phyloP scores from a whole-genome alignment of 2,329 filamentous ascomycete genomes.

The Pseudogymnoascus sp. region DNA sequence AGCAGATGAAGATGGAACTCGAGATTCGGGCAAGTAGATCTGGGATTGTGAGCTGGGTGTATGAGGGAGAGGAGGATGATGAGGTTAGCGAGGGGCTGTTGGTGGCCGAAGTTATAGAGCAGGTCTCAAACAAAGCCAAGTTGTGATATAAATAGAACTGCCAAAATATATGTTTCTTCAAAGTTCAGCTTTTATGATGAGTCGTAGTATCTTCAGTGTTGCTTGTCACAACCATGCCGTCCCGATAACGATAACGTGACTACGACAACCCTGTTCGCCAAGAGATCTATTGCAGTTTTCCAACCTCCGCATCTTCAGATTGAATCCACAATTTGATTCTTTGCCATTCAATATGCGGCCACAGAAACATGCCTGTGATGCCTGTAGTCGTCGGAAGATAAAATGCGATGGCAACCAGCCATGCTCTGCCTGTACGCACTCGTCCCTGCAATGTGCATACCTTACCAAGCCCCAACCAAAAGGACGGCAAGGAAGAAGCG shows the following conservation, averaged over 20 bases:
- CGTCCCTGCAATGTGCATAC: slow-evolving; percentile 4
- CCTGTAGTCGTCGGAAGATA: slow-evolving; percentile 11
- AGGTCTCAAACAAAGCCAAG: not conserved
- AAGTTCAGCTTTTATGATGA: not conserved
- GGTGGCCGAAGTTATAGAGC: slow-evolving; percentile 10
- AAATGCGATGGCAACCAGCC: slow-evolving; percentile 9
- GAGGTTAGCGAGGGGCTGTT: slow-evolving; percentile 21
- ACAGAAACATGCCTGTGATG: slow-evolving; percentile 11
- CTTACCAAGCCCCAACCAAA: not conserved
- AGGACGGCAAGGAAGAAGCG: not conserved
- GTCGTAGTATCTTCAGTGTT: too few relatives aligned
- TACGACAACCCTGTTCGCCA: not conserved
- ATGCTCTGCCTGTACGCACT: slow-evolving; percentile 8
- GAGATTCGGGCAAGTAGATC: slow-evolving; percentile 39
- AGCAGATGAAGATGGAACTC: slow-evolving; percentile 61
- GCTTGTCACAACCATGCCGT: too few relatives aligned
- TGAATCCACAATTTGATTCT: not conserved
- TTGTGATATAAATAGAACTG: not conserved
- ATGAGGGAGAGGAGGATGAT: slow-evolving; percentile 22
- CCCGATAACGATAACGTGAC: not conserved
- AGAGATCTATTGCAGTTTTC: not conserved
- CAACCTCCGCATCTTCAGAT: not conserved
- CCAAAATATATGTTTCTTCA: not conserved
- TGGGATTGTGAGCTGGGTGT: slow-evolving; percentile 21
- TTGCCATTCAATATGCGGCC: slow-evolving; percentile 9